Evolutionary conservation across 768 basidiomycete genomes (phyloP).

Genomic region (Leccinum variicolor): DNA sequence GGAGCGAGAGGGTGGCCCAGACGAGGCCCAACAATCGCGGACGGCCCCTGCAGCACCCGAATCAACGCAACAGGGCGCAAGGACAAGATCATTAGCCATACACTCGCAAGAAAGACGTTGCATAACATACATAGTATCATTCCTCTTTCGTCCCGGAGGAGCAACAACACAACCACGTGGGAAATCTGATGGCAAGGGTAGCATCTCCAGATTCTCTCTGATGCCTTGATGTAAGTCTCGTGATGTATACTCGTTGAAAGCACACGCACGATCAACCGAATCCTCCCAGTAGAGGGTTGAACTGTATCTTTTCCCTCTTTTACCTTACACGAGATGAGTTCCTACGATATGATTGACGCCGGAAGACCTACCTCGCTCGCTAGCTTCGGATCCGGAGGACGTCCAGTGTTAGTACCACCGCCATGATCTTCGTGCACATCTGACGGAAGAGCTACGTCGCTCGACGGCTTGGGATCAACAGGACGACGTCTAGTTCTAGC

Average conservation of each 20-base stretch:
- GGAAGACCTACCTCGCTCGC: background rate
- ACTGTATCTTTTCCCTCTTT: background rate
- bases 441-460: background rate
- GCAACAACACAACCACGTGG: background rate
- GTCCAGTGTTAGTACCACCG: background rate
- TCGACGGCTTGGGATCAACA: background rate
- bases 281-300: background rate
- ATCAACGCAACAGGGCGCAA: no score
- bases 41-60: no score
- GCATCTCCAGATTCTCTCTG: background rate
- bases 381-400: background rate
- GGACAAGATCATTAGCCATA: no score
- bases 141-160: background rate
- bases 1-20: no score
- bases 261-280: background rate
- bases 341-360: background rate
- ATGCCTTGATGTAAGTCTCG: background rate
- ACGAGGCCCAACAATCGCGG: no score
- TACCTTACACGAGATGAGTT: background rate
- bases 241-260: background rate
- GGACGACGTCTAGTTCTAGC: background rate
- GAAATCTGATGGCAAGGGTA: background rate
- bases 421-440: background rate
- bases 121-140: background rate
- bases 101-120: no score